Evolutionary conservation across 768 basidiomycete genomes (phyloP), one percentile per base, ranked within the genome.

Genomic region (Crepidotus variabilis): DNA sequence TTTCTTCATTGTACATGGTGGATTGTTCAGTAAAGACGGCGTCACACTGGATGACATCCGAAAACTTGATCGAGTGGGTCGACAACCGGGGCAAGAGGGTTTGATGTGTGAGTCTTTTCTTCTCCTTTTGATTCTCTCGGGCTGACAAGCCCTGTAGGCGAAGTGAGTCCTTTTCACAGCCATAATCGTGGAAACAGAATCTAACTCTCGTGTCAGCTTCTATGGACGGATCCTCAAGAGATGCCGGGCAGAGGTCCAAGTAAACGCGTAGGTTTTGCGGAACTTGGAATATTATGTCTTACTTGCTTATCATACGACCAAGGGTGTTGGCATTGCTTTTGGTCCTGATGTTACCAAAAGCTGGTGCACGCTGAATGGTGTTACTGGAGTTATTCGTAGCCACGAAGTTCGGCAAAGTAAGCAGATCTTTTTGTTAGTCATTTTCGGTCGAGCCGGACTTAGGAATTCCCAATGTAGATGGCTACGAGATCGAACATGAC

Each of bases 161-260:
- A 49, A 28, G 47, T 49, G 47, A 23, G 47, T 21, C 28, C 28
- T 28, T 28, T 28, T 49, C 20, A 20, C 21, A 23, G 14, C 5
- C 22, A 64, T 47, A 57, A 43, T 50, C 24, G 35, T 57, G 46
- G 35, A 22, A 47, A 62, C 35, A 32, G 45, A 49, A 33, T 18
- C 18, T 11, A 5, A 35, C 46, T 48, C 48, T 55, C 59, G 59
- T 49, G 48, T 28, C 67, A 95, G 89, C 72, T 94, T 24, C 80
- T 98, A 14, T 98, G 96, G 95, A 96, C 94, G 2, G 96, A 98
- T 72, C 96, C 97, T 20, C 97, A 98, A 71, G 87, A 88, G 43
- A 65, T 75, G 39, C 85, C 85, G 10, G 97, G 97, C 22, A 86
- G 97, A 23, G 96, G 97, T 5, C 96, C 97, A 11, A 95, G 92